Conservation (phyloP, 768 basidiomycete genomes). For the Lactarius sanguifluus region DNA sequence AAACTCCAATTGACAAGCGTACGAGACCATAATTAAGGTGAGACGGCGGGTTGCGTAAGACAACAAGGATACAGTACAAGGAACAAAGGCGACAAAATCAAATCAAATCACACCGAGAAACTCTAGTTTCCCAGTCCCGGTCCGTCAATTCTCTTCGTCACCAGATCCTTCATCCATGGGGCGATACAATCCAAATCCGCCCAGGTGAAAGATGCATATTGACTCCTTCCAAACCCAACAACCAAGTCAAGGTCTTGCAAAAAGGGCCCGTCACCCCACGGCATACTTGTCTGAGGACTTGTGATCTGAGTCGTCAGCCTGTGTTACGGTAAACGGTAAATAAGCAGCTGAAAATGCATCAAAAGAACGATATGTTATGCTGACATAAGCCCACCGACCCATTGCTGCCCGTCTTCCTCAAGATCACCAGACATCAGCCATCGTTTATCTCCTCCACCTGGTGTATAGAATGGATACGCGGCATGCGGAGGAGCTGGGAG, state of each 20-base stretch:
- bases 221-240: slow-evolving; percentile 48
- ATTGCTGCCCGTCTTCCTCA: slow-evolving; percentile 61
- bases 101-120: neutral
- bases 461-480: slow-evolving; percentile 73
- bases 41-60: slow-evolving; percentile 4
- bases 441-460: slow-evolving; percentile 64
- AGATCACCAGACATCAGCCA: slow-evolving; percentile 54
- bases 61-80: slow-evolving; percentile 6
- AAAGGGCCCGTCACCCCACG: slow-evolving; percentile 37
- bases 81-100: neutral
- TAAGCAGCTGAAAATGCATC: neutral
- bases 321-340: neutral
- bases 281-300: slow-evolving; percentile 44
- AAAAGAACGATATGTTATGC: slow-evolving; percentile 26
- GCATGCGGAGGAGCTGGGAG: slow-evolving; percentile 53
- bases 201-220: slow-evolving; percentile 72
- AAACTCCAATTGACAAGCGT: neutral
- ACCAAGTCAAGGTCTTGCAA: slow-evolving; percentile 53
- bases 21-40: slow-evolving; percentile 18
- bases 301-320: slow-evolving; percentile 66
- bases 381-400: slow-evolving; percentile 74
- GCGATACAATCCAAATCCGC: slow-evolving; percentile 68
- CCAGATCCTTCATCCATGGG: slow-evolving; percentile 72
- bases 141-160: slow-evolving; percentile 66
- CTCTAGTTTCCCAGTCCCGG: slow-evolving; percentile 62